phyloP scores from a whole-genome alignment of 768 basidiomycete species.

The Lactifluus piperatus region DNA sequence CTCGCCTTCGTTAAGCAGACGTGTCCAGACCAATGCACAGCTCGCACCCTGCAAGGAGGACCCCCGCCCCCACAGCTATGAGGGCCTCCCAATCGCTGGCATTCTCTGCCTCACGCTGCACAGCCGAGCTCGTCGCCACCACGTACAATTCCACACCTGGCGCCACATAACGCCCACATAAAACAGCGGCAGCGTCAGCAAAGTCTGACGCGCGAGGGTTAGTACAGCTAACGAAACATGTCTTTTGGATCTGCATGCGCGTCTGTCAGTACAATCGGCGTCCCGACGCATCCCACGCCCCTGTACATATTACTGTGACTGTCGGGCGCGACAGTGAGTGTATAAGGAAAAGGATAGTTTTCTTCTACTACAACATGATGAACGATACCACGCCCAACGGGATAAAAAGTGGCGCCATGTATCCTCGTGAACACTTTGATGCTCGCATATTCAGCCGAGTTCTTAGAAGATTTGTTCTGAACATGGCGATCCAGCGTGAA shows the following conservation, averaged over 20 bases:
- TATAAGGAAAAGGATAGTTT: conserved; percentile 94
- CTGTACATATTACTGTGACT: conserved; percentile 99
- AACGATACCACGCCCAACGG: conserved; percentile 94
- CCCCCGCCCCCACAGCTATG: conserved; percentile 82
- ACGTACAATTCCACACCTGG: conserved; percentile 95
- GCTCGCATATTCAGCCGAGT: conserved; percentile 82
- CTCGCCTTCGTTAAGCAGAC: conserved; percentile 88
- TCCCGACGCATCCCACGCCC: conserved; percentile 94
- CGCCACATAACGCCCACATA: conserved; percentile 73
- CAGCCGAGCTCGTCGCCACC: conserved; percentile 86
- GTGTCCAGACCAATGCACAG: conserved; percentile 96
- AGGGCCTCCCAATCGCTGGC: conserved; percentile 85
- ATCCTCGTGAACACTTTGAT: conserved; percentile 86
- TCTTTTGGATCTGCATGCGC: conserved; percentile 88
- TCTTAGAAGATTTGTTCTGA: conserved; percentile 87
- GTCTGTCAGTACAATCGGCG: conserved; percentile 93
- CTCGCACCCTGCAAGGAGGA: conserved; percentile 91
- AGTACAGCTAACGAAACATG: conserved; percentile 96
- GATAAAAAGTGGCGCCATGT: conserved; percentile 89
- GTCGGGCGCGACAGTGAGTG: conserved; percentile 94
- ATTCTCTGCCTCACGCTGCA: conserved; percentile 83
- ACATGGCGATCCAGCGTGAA: conserved; percentile 99
- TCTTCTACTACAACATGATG: conserved; percentile 98
- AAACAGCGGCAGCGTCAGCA: conserved; percentile 80
- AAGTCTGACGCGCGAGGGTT: conserved; percentile 96